Evolutionary conservation across 2,329 filamentous ascomycete genomes (phyloP).

Genomic region (Penicillium sumatraense): DNA sequence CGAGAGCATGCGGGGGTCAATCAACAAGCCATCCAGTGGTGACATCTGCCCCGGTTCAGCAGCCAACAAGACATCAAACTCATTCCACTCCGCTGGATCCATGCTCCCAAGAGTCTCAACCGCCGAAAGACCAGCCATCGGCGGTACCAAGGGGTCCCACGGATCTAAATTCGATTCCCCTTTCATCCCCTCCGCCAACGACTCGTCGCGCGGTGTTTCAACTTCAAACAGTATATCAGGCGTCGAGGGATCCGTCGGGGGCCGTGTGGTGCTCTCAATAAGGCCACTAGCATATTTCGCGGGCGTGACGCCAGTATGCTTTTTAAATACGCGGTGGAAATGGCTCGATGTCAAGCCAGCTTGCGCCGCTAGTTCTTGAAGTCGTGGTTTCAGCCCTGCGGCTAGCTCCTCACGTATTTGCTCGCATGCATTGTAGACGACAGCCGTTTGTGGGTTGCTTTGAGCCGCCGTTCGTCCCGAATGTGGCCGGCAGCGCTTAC

Average conservation of each 20-base stretch:
- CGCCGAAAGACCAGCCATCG: constrained; percentile 14
- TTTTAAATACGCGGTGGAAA: constrained; percentile 61
- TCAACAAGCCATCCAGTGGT: constrained; percentile 10
- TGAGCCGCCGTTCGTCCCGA: constrained; percentile 27
- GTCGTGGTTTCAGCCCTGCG: constrained; percentile 38
- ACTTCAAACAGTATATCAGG: constrained; percentile 9
- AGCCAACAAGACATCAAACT: constrained; percentile 41
- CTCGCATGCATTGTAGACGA: constrained; percentile 38
- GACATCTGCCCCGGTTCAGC: constrained; percentile 25
- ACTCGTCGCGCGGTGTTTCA: constrained; percentile 10
- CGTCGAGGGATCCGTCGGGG: constrained; percentile 4
- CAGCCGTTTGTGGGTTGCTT: constrained; percentile 36
- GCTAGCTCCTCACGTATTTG: constrained; percentile 32
- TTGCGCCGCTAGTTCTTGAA: constrained; percentile 53
- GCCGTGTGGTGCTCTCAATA: constrained; percentile 4
- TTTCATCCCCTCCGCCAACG: background rate
- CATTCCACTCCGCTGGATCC: constrained; percentile 36
- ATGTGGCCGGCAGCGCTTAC: constrained; percentile 59
- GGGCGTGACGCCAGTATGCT: constrained; percentile 55
- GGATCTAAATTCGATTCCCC: constrained; percentile 18
- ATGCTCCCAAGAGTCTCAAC: constrained; percentile 2
- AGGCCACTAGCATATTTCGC: constrained; percentile 41
- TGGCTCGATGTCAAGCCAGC: constrained; percentile 57
- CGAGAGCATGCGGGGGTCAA: constrained; percentile 22
- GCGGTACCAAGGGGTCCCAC: constrained; percentile 16